Conservation (phyloP, 768 basidiomycete species). For the Phallus indusiatus region DNA sequence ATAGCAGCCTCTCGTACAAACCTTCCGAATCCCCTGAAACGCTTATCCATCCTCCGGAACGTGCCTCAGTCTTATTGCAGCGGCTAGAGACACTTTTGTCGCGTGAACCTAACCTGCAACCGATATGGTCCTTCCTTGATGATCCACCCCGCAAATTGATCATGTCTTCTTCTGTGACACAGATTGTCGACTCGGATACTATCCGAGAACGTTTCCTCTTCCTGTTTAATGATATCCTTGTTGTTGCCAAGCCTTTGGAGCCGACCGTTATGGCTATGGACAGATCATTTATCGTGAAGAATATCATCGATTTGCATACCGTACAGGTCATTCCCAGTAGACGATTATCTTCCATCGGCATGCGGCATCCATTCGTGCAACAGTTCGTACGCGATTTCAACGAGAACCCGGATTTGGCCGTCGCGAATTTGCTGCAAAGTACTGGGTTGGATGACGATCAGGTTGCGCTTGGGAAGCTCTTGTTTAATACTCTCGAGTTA, state of each 20-base stretch:
- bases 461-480: constrained; percentile 69
- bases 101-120: neutral
- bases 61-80: constrained; percentile 2
- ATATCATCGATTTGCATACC: constrained; percentile 57
- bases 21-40: constrained; percentile 3
- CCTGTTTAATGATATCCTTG: constrained; percentile 91
- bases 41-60: constrained; percentile 1
- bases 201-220: constrained; percentile 95
- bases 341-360: constrained; percentile 20
- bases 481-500: constrained; percentile 75
- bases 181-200: constrained; percentile 88
- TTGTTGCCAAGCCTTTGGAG: constrained; percentile 83
- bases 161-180: constrained; percentile 77
- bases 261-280: constrained; percentile 49
- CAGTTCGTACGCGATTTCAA: constrained; percentile 49
- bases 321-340: constrained; percentile 18
- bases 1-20: constrained; percentile 5
- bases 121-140: constrained; percentile 60
- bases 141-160: constrained; percentile 82
- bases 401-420: constrained; percentile 24
- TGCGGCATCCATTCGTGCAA: constrained; percentile 25
- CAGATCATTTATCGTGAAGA: constrained; percentile 81
- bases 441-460: constrained; percentile 41
- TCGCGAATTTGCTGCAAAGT: constrained; percentile 37
- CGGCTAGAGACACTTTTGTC: constrained; percentile 5